A percentile compares a stretch with the other conserved stretches of the same genome.
phyloP scores from a whole-genome alignment of 129 eudicot genomes.

The Helianthus annuus region HanXRQr2.0-SUNRISE NC_035435.2:175558508-175559007 shows the following conservation, averaged over 20 bases:
- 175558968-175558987: constrained; percentile 15
- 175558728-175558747: constrained; percentile 94
- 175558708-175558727: constrained; percentile 56
- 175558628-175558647: constrained; percentile 16
- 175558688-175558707: constrained; percentile 3
- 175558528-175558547: constrained; percentile 94
- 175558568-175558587: constrained; percentile 94
- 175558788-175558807: constrained; percentile 11
- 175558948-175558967: constrained; percentile 91
- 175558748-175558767: constrained; percentile 99
- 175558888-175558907: constrained; percentile 71
- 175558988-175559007: constrained; percentile 1
- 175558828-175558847: constrained; percentile 7
- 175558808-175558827: constrained; percentile 1
- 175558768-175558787: constrained; percentile 65
- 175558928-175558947: constrained; percentile 92
- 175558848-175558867: constrained; percentile 45
- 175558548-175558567: constrained; percentile 90
- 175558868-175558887: constrained; percentile 82
- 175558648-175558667: constrained; percentile 10
- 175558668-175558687: too few relatives aligned
- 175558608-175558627: background rate
- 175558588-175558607: constrained; percentile 15
- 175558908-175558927: constrained; percentile 69
- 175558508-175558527: constrained; percentile 94